Percentiles rank a stretch among this genome's conserved stretches.
Evolutionary conservation across 2,329 filamentous ascomycete species (phyloP).

Genomic region (Sporothrix phasma): DNA sequence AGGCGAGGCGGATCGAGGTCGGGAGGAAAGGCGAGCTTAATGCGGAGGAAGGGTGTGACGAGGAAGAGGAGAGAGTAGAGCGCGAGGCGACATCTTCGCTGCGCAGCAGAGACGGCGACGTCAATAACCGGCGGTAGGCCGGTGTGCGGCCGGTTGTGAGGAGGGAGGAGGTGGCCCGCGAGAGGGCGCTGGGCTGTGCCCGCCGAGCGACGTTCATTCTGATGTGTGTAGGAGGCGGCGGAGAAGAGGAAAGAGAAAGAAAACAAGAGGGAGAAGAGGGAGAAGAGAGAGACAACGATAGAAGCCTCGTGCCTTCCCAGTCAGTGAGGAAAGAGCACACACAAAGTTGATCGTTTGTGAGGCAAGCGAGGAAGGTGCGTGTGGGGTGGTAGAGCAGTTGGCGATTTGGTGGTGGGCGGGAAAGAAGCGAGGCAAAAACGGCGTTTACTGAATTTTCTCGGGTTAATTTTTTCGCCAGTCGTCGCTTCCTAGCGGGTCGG

Average conservation of each 20-base stretch:
- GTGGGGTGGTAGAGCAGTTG: not conserved
- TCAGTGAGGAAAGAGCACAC: not conserved
- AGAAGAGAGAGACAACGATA: too few relatives aligned
- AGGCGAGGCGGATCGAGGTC: slow-evolving; percentile 28
- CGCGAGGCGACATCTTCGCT: slow-evolving; percentile 16
- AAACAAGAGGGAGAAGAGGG: not conserved
- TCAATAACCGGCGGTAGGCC: slow-evolving; percentile 39
- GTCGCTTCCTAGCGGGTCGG: not conserved
- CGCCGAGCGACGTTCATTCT: slow-evolving; percentile 37
- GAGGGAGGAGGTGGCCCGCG: slow-evolving; percentile 31
- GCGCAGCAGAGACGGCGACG: slow-evolving; percentile 17
- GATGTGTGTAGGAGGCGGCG: not conserved
- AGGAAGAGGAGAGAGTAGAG: slow-evolving; percentile 20
- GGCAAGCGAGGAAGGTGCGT: slow-evolving; percentile 1
- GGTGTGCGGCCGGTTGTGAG: slow-evolving; percentile 33
- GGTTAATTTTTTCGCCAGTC: slow-evolving; percentile 12
- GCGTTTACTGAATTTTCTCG: slow-evolving; percentile 14
- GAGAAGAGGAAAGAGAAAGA: slow-evolving; percentile 14
- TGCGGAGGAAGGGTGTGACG: slow-evolving; percentile 20
- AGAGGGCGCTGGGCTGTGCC: slow-evolving; percentile 33
- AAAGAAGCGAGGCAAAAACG: slow-evolving; percentile 7
- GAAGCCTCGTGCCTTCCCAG: slow-evolving; percentile 11
- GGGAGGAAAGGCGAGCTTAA: slow-evolving; percentile 39
- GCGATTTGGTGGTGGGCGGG: not conserved
- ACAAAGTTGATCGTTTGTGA: not conserved